A percentile compares a stretch with the other conserved stretches of the same genome.
Evolutionary conservation across 106 monocot genomes (phyloP).

Genomic region (Vanilla planifolia): DNA sequence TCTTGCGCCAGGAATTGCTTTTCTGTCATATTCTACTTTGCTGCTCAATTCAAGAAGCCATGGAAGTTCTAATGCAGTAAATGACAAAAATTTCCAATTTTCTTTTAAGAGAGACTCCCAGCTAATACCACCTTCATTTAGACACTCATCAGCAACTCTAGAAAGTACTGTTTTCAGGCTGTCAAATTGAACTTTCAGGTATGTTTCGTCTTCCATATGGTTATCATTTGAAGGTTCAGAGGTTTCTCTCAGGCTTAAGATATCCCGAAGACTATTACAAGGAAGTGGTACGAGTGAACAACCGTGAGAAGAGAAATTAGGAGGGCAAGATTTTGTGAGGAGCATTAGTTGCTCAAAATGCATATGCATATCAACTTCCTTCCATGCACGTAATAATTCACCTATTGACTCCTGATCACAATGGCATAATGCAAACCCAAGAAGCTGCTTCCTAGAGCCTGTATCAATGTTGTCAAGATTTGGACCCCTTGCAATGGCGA

Average conservation of each 20-base stretch:
- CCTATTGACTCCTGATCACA: slow-evolving; percentile 93
- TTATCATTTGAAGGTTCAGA: not conserved
- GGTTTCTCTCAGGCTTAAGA: slow-evolving; percentile 19
- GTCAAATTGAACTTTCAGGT: slow-evolving; percentile 10
- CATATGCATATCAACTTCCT: slow-evolving; percentile 58
- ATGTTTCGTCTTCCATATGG: slow-evolving; percentile 16
- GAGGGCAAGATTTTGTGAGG: slow-evolving; percentile 37
- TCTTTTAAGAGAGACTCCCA: slow-evolving; percentile 51
- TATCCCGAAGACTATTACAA: slow-evolving; percentile 25
- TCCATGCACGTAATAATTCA: slow-evolving; percentile 86
- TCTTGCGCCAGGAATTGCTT: slow-evolving; percentile 16
- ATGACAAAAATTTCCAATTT: slow-evolving; percentile 46
- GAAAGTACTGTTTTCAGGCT: slow-evolving; percentile 36
- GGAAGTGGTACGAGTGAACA: slow-evolving; percentile 36
- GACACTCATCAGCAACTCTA: slow-evolving; percentile 28
- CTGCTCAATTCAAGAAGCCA: slow-evolving; percentile 70
- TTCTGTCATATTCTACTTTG: slow-evolving; percentile 44
- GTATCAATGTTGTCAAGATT: slow-evolving; percentile 73
- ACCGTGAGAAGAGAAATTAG: slow-evolving; percentile 36
- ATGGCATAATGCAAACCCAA: slow-evolving; percentile 86
- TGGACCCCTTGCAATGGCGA: slow-evolving; percentile 90
- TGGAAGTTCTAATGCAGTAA: slow-evolving; percentile 67
- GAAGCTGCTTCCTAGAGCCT: slow-evolving; percentile 56
- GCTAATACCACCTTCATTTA: slow-evolving; percentile 24
- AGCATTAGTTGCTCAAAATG: slow-evolving; percentile 54